Conservation (phyloP, 305 asterid genomes). For the Coffea humblotiana region DNA sequence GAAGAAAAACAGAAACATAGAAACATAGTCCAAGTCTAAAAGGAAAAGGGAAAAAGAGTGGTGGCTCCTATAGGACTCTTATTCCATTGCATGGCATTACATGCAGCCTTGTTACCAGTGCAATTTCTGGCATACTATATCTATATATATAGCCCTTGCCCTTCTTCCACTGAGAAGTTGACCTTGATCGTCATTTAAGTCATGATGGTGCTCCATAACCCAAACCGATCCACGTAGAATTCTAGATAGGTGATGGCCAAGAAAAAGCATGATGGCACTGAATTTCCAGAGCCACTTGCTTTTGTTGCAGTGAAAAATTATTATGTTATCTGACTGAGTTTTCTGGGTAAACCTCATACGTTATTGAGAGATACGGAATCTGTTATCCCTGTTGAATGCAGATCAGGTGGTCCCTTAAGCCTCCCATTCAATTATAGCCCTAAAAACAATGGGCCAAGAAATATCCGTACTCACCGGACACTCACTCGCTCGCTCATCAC, state of each 20-base stretch:
- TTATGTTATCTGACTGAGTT: slow-evolving; percentile 1
- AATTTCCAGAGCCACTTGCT: slow-evolving; percentile 15
- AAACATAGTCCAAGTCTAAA: background rate
- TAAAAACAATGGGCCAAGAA: slow-evolving; percentile 23
- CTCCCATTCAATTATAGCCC: background rate
- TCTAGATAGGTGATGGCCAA: background rate
- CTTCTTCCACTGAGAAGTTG: background rate
- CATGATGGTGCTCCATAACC: slow-evolving; percentile 8
- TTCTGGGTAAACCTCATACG: background rate
- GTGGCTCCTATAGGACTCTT: background rate
- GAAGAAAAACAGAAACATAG: background rate
- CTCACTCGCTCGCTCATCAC: slow-evolving; percentile 7
- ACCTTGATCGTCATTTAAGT: background rate
- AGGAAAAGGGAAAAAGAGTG: background rate
- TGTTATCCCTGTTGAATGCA: slow-evolving; percentile 15
- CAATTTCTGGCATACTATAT: too few relatives aligned
- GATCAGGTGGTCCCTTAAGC: slow-evolving; percentile 23
- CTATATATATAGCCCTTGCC: background rate
- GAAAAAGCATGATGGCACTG: slow-evolving; percentile 6
- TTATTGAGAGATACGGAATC: slow-evolving; percentile 7
- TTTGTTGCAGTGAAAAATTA: slow-evolving; percentile 6
- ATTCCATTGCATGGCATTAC: background rate
- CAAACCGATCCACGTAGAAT: background rate
- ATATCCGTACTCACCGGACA: slow-evolving; percentile 40
- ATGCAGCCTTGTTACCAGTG: too few relatives aligned